phyloP scores from a whole-genome alignment of 352 stramenopile genomes.

The Globisporangium okanoganense region DNA sequence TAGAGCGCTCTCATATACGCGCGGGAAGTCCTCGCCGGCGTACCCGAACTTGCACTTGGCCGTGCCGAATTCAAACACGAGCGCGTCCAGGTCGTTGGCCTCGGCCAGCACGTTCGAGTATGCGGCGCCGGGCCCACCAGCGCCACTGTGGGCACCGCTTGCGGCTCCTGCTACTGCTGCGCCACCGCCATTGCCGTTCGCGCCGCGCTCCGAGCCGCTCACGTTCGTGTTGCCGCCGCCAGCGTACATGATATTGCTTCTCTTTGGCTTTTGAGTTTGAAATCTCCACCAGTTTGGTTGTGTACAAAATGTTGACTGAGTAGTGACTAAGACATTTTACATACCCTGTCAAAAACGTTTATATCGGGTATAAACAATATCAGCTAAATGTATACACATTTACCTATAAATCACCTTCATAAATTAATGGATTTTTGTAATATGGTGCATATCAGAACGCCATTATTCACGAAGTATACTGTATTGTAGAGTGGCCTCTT shows the following conservation, averaged over 20 bases:
- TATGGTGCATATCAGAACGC: no score
- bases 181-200: background rate
- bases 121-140: background rate
- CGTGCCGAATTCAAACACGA: slow-evolving; percentile 80
- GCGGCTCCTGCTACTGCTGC: background rate
- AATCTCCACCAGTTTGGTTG: background rate
- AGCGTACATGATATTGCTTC: slow-evolving; percentile 7
- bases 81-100: slow-evolving; percentile 69
- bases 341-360: background rate
- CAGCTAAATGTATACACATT: no score
- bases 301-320: background rate
- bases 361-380: no score
- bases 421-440: no score
- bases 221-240: slow-evolving; percentile 14
- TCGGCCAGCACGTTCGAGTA: slow-evolving; percentile 54
- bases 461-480: no score
- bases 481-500: no score
- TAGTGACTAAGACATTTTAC: background rate
- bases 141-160: background rate
- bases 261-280: background rate
- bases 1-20: slow-evolving; percentile 54
- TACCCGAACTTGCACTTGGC: slow-evolving; percentile 80
- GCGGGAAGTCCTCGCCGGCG: slow-evolving; percentile 85
- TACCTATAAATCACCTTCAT: no score
- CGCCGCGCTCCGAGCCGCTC: slow-evolving; percentile 4